Conservation (phyloP, 768 basidiomycete genomes). For the Suillus paluster region DNA sequence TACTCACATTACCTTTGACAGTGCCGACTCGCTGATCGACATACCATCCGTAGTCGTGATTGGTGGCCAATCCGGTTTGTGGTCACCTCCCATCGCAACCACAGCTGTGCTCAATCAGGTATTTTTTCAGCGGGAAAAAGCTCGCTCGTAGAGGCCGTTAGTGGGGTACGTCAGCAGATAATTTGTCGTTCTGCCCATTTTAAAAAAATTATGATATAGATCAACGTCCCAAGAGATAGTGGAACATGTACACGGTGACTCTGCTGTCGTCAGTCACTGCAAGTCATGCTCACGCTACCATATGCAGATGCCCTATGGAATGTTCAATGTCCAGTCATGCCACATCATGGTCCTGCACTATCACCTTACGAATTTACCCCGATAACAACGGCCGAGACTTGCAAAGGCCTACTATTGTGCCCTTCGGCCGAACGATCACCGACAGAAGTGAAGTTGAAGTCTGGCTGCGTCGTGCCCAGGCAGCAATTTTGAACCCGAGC, state of each 20-base stretch:
- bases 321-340: constrained; percentile 34
- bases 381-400: constrained; percentile 31
- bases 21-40: constrained; percentile 50
- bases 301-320: constrained; percentile 41
- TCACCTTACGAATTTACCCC: constrained; percentile 48
- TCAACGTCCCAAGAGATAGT: constrained; percentile 51
- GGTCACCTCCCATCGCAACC: background rate
- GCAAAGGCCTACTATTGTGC: constrained; percentile 26
- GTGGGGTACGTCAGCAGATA: constrained; percentile 38
- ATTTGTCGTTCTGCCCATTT: background rate
- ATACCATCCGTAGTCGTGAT: constrained; percentile 55
- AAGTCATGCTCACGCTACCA: background rate
- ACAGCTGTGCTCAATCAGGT: constrained; percentile 19
- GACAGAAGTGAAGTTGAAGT: constrained; percentile 52
- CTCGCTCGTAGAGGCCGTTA: constrained; percentile 51
- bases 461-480: constrained; percentile 61
- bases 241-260: constrained; percentile 46
- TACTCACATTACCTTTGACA: constrained; percentile 18
- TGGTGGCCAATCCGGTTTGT: constrained; percentile 55
- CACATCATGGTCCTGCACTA: constrained; percentile 39
- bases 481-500: constrained; percentile 55
- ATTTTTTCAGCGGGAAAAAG: constrained; percentile 41
- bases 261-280: background rate
- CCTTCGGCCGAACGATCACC: constrained; percentile 49
- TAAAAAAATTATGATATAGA: constrained; percentile 3